Percentiles rank a stretch among this genome's conserved stretches.
Evolutionary conservation across 2,329 filamentous ascomycete genomes (phyloP).

Genomic region (Cladosporium oxysporum): DNA sequence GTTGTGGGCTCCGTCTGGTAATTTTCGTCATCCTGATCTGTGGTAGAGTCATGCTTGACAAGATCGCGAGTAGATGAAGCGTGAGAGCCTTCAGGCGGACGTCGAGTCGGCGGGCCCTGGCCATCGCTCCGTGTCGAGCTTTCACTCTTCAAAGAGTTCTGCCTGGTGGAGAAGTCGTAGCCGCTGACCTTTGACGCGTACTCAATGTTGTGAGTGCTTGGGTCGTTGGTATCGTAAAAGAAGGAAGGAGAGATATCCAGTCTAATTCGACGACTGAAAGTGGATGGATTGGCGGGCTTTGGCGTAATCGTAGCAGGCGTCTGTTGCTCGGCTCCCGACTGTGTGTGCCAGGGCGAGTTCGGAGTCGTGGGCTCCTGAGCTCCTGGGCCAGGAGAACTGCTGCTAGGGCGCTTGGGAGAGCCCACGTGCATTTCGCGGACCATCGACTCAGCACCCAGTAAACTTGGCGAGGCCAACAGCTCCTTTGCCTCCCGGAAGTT

Average conservation of each 20-base stretch:
- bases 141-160: slow-evolving; percentile 23
- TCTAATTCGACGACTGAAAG: slow-evolving; percentile 47
- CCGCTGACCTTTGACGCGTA: slow-evolving; percentile 50
- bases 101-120: not conserved
- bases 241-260: slow-evolving; percentile 47
- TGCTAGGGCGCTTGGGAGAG: slow-evolving; percentile 42
- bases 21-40: slow-evolving; percentile 13
- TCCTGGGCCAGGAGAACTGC: slow-evolving; percentile 38
- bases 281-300: slow-evolving; percentile 26
- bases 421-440: slow-evolving; percentile 48
- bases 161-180: slow-evolving; percentile 42
- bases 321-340: slow-evolving; percentile 22
- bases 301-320: slow-evolving; percentile 35
- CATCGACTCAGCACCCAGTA: slow-evolving; percentile 51
- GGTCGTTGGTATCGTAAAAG: slow-evolving; percentile 47
- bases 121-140: slow-evolving; percentile 19
- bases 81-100: not conserved
- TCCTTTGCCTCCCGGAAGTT: slow-evolving; percentile 6
- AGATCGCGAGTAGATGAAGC: not conserved
- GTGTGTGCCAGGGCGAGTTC: slow-evolving; percentile 29
- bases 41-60: slow-evolving; percentile 18
- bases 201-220: slow-evolving; percentile 48
- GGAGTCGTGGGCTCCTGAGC: slow-evolving; percentile 42
- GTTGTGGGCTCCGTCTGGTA: slow-evolving; percentile 2
- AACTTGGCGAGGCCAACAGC: slow-evolving; percentile 37